A percentile compares a stretch with the other conserved stretches of the same genome.
Evolutionary conservation across 345 rosid genomes (phyloP).

Genomic region (Orychophragmus violaceus): DNA sequence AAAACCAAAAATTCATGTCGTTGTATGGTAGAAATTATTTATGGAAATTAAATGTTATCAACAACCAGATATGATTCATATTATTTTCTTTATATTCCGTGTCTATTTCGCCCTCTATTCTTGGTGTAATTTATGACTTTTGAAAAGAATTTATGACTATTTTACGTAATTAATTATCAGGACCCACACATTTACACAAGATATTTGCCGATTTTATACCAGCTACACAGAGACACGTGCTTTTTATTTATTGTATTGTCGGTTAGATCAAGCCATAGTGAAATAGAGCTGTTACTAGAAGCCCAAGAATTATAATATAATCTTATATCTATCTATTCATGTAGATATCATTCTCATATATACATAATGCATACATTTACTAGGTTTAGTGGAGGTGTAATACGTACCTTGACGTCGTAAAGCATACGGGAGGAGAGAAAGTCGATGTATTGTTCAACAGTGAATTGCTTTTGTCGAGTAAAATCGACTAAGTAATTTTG

Average conservation of each 20-base stretch:
- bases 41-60: conserved; percentile 11
- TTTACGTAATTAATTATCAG: neutral
- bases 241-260: neutral
- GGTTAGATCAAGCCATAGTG: neutral
- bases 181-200: conserved; percentile 12
- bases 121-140: neutral
- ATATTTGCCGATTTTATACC: neutral
- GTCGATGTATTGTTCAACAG: conserved; percentile 43
- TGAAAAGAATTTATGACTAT: too few relatives aligned
- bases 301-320: neutral
- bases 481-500: conserved; percentile 72
- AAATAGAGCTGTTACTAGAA: neutral
- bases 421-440: conserved; percentile 50
- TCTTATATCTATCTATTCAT: neutral
- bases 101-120: neutral
- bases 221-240: conserved; percentile 1
- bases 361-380: neutral
- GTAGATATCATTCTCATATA: neutral
- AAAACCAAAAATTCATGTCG: neutral
- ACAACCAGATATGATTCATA: conserved; percentile 23
- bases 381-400: neutral
- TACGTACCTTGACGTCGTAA: conserved; percentile 45
- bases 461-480: conserved; percentile 51
- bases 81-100: neutral
- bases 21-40: neutral